Evolutionary conservation across 2,329 filamentous ascomycete genomes (phyloP), one percentile per base, ranked within the genome.

Genomic region (Ilyonectria destructans): DNA sequence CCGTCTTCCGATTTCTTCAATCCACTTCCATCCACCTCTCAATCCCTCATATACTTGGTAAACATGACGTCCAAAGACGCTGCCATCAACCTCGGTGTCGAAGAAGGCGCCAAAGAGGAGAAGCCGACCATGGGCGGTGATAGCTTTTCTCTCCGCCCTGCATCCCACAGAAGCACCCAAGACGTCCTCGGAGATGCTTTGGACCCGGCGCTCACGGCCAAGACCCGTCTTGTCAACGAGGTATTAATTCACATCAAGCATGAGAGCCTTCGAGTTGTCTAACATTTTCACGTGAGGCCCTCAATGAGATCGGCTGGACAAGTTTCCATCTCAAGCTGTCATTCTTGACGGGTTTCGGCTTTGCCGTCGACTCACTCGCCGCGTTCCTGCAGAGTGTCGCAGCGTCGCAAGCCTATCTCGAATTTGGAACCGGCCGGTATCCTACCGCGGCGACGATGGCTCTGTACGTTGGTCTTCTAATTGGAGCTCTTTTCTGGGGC

Each of bases 401-500:
- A 69, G 85, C 89, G 0, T 79, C 79, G 1, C 84, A 87, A 51
- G 88, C 89, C 2, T 86, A 82, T 37, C 83, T 84, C 57, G 89
- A 91, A 73, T 62, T 73, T 33, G 61, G 61, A 10, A 35, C 48
- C 10, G 45, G 45, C 10, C 37, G 61, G 8, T 63, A 69, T 19
- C 71, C 71, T 3, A 82, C 84, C 6, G 89, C 37, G 13, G 37
- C 37, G 4, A 43, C 37, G 13, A 43, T 91, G 52, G 86, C 90
- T 6, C 85, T 90, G 89, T 74, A 75, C 57, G 67, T 67, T 0
- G 85, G 84, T 8, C 84, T 83, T 79, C 81, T 83, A 60, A 69
- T 82, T 1, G 86, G 88, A 1, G 88, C 88, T 4, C 77, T 91
- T 15, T 91, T 91, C 78, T 92, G 90, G 90, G 90, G 90, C 1